Conservation (phyloP, 805 yeast genomes). For the Debaryomyces castellii region DNA sequence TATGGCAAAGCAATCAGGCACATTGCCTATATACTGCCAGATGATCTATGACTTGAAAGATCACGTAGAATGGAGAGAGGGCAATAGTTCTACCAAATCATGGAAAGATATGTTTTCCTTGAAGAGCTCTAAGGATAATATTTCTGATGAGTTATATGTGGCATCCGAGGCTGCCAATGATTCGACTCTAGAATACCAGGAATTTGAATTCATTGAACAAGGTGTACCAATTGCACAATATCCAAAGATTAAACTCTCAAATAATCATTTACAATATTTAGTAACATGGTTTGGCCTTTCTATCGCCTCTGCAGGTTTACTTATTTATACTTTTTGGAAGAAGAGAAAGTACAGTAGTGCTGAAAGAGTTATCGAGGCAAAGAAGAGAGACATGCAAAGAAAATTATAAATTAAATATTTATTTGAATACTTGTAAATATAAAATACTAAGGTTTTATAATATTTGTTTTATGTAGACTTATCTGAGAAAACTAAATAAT, state of each 20-base stretch:
- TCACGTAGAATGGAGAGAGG: conserved; percentile 50
- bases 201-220: conserved; percentile 59
- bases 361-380: conserved; percentile 40
- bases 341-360: conserved; percentile 31
- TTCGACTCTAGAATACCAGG: conserved; percentile 38
- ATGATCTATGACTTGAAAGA: conserved; percentile 67
- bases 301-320: conserved; percentile 66
- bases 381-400: conserved; percentile 35
- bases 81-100: background rate
- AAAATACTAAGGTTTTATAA: background rate
- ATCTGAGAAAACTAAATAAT: conserved; percentile 20
- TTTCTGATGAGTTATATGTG: conserved; percentile 17
- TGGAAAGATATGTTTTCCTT: conserved; percentile 11
- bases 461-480: background rate
- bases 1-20: conserved; percentile 67
- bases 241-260: conserved; percentile 79
- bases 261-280: conserved; percentile 88
- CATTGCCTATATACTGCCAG: conserved; percentile 76
- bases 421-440: conserved; percentile 1
- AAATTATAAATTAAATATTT: conserved; percentile 7
- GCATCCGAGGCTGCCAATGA: conserved; percentile 22
- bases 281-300: conserved; percentile 95
- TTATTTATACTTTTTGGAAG: conserved; percentile 39
- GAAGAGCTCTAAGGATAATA: conserved; percentile 7
- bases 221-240: conserved; percentile 90